Percentiles rank a stretch among this genome's conserved stretches.
phyloP scores from a whole-genome alignment of 2,329 filamentous ascomycete species.

The Graphilbum ipis-grandicollis region DNA sequence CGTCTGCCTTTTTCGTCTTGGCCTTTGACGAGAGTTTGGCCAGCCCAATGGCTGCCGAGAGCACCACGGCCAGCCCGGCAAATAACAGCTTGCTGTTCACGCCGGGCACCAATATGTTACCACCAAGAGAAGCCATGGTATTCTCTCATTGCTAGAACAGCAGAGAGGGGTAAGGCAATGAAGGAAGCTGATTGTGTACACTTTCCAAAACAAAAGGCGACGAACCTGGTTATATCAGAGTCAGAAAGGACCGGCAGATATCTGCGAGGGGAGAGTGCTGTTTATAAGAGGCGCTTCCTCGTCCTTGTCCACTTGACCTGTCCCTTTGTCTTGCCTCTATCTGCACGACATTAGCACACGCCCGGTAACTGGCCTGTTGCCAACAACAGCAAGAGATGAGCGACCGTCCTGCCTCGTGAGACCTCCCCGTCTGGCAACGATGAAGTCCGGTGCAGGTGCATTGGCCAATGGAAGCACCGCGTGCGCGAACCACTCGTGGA shows the following conservation, averaged over 20 bases:
- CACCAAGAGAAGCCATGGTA: constrained; percentile 58
- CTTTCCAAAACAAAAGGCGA: not conserved
- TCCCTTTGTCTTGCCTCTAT: no score
- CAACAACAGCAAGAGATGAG: not conserved
- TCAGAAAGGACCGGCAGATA: no score
- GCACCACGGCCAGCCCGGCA: constrained; percentile 32
- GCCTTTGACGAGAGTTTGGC: constrained; percentile 18
- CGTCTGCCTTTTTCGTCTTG: constrained; percentile 10
- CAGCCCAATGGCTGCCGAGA: constrained; percentile 33
- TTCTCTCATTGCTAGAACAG: constrained; percentile 44
- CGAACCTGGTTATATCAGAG: no score
- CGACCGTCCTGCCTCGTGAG: no score
- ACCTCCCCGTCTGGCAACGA: no score
- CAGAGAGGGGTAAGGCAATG: not conserved
- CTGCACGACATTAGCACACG: no score
- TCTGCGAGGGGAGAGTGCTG: no score
- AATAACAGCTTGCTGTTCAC: constrained; percentile 31
- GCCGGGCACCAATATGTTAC: constrained; percentile 34
- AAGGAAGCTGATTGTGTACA: not conserved
- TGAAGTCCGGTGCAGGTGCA: not conserved
- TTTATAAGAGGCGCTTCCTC: no score
- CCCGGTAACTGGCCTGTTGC: no score
- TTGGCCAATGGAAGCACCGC: constrained; percentile 9
- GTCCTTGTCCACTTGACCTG: no score
- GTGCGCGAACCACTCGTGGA: constrained; percentile 7